Percentiles rank a stretch among this genome's conserved stretches.
Conservation (phyloP, 108 stramenopile species). For the Mayamaea pseudoterrestris region DNA sequence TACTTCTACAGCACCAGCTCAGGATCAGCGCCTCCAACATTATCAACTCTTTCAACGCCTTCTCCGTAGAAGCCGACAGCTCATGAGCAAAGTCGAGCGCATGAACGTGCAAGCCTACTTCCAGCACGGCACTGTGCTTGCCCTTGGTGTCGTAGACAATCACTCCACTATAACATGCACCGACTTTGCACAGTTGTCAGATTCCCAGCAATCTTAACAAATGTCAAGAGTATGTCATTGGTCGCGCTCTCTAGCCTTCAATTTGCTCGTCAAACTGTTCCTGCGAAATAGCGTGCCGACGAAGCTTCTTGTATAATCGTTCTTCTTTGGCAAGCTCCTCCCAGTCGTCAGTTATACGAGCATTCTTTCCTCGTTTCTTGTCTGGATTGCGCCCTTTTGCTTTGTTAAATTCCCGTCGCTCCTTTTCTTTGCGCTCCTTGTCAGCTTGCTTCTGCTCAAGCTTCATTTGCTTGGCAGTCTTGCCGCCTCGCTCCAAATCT, state of each 20-base stretch:
- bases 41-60: too few species aligned
- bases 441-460: slow-evolving; percentile 75
- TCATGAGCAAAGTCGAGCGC: too few species aligned
- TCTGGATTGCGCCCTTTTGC: slow-evolving; percentile 82
- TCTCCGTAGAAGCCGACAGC: too few species aligned
- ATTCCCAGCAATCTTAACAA: too few species aligned
- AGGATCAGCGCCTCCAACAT: too few species aligned
- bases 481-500: slow-evolving; percentile 78
- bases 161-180: too few species aligned
- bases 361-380: slow-evolving; percentile 79
- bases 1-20: too few species aligned
- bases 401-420: slow-evolving; percentile 38
- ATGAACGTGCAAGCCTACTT: too few species aligned
- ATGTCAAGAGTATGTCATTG: too few species aligned
- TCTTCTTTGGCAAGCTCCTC: slow-evolving; percentile 97
- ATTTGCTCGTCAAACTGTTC: slow-evolving; percentile 40
- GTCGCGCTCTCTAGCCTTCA: not conserved
- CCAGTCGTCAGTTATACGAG: slow-evolving; percentile 93
- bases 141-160: too few species aligned
- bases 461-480: slow-evolving; percentile 85
- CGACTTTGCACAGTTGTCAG: too few species aligned
- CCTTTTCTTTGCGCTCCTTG: slow-evolving; percentile 41
- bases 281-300: slow-evolving; percentile 72
- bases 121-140: too few species aligned
- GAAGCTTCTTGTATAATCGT: slow-evolving; percentile 80